These are phyloP conservation scores for Brassica balearica DNA, from an alignment of 441 rosid species.

Conservation along the genomic window DNA sequence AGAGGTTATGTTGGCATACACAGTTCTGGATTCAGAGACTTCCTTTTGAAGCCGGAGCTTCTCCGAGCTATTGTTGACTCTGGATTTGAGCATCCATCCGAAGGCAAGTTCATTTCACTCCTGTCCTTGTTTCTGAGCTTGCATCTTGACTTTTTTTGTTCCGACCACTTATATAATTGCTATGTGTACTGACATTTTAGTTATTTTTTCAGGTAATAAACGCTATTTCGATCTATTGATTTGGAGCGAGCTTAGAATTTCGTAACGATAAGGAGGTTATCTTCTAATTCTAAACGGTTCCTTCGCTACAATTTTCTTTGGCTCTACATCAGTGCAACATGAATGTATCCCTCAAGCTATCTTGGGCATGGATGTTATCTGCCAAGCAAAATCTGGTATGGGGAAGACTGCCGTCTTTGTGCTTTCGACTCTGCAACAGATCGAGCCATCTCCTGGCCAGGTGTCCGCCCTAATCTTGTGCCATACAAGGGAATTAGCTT, in stretches of 20 bases:
- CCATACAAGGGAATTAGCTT: slow-evolving; percentile 95
- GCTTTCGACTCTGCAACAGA: slow-evolving; percentile 88
- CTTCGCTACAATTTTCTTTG: slow-evolving; percentile 66
- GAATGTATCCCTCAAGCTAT: slow-evolving; percentile 99
- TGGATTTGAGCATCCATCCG: background rate
- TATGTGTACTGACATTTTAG: too few relatives aligned
- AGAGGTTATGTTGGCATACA: background rate
- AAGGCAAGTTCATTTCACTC: background rate
- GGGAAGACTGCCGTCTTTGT: slow-evolving; percentile 99
- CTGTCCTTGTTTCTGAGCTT: too few relatives aligned
- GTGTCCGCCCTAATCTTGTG: slow-evolving; percentile 93
- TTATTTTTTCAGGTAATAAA: background rate
- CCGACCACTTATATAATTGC: too few relatives aligned
- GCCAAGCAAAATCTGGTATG: slow-evolving; percentile 99
- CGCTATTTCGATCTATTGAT: background rate
- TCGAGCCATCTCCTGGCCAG: slow-evolving; percentile 91
- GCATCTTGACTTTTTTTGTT: too few relatives aligned
- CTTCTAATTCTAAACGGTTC: background rate
- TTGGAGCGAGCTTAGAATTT: background rate
- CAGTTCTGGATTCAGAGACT: background rate
- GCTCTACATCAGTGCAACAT: slow-evolving; percentile 94
- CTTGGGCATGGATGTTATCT: slow-evolving; percentile 96
- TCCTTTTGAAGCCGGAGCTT: background rate
- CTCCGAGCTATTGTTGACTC: background rate
- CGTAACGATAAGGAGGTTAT: background rate